Percentiles rank a stretch among this genome's conserved stretches.
Evolutionary conservation across 768 basidiomycete species (phyloP).

Genomic region (Rubroboletus pulcherrimus): DNA sequence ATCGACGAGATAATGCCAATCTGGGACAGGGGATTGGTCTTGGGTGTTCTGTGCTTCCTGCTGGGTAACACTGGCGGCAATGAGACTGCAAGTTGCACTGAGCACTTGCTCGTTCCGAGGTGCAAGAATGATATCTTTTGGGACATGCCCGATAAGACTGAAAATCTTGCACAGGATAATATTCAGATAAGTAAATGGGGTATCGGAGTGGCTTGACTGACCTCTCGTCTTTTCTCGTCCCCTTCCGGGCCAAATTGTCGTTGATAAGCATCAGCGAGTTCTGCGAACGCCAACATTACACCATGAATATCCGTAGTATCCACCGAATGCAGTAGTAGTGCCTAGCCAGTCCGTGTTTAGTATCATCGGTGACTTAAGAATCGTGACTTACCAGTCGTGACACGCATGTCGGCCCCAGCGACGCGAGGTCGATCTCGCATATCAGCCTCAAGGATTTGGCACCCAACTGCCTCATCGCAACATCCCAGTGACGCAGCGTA

Average conservation of each 20-base stretch:
- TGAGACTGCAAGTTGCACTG: constrained; percentile 65
- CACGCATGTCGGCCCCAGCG: constrained; percentile 48
- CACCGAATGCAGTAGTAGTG: constrained; percentile 52
- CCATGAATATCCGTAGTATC: constrained; percentile 80
- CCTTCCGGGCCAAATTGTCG: constrained; percentile 27
- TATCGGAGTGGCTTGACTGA: constrained; percentile 23
- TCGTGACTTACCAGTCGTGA: constrained; percentile 49
- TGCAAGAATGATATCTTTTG: constrained; percentile 56
- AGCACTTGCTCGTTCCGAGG: constrained; percentile 71
- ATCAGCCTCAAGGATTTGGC: constrained; percentile 71
- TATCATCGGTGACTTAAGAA: constrained; percentile 7
- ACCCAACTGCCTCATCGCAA: constrained; percentile 70
- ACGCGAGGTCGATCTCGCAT: constrained; percentile 55
- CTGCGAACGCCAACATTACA: constrained; percentile 65
- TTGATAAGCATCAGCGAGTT: constrained; percentile 63
- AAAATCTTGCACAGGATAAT: constrained; percentile 56
- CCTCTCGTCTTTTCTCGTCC: constrained; percentile 43
- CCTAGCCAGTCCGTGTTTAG: constrained; percentile 36
- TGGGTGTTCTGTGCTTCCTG: constrained; percentile 43
- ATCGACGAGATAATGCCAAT: constrained; percentile 71
- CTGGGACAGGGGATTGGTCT: constrained; percentile 42
- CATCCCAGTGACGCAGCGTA: constrained; percentile 87
- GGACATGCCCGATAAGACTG: constrained; percentile 49
- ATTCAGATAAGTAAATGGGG: constrained; percentile 3
- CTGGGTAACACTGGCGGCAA: constrained; percentile 61